Conservation (phyloP, 768 basidiomycete species). For the Agrocybe pediades region DNA sequence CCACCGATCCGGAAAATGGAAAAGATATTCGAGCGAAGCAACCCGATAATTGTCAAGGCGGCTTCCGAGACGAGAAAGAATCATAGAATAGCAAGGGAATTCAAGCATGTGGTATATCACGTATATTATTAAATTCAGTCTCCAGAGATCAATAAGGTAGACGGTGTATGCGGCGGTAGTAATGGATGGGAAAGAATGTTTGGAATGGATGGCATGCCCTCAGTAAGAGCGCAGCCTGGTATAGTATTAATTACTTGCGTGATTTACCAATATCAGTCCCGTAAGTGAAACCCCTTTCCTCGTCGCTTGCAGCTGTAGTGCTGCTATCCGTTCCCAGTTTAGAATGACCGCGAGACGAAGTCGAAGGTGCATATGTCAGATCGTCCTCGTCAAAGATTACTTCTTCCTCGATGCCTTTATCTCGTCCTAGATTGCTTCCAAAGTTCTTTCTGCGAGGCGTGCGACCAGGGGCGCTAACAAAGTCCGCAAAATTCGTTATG, state of each 20-base stretch:
- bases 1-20: neutral
- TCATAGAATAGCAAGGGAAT: neutral
- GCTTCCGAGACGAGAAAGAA: no score
- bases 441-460: constrained; percentile 28
- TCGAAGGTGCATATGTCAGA: constrained; percentile 41
- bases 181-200: constrained; percentile 6
- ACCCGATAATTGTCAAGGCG: neutral
- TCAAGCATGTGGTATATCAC: neutral
- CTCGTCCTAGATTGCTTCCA: constrained; percentile 26
- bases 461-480: constrained; percentile 56
- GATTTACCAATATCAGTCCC: constrained; percentile 11
- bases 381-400: constrained; percentile 69
- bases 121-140: constrained; percentile 20
- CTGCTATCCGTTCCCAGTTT: constrained; percentile 46
- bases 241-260: constrained; percentile 13
- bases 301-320: constrained; percentile 38
- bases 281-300: constrained; percentile 30
- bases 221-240: constrained; percentile 1
- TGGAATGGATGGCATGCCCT: constrained; percentile 2
- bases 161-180: constrained; percentile 5
- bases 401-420: constrained; percentile 45
- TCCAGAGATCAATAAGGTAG: constrained; percentile 15
- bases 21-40: neutral
- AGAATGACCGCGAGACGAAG: constrained; percentile 42
- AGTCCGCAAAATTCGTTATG: constrained; percentile 62